Evolutionary conservation across 179 eudicot species (phyloP).

Genomic region (Dionaea muscipula): DNA sequence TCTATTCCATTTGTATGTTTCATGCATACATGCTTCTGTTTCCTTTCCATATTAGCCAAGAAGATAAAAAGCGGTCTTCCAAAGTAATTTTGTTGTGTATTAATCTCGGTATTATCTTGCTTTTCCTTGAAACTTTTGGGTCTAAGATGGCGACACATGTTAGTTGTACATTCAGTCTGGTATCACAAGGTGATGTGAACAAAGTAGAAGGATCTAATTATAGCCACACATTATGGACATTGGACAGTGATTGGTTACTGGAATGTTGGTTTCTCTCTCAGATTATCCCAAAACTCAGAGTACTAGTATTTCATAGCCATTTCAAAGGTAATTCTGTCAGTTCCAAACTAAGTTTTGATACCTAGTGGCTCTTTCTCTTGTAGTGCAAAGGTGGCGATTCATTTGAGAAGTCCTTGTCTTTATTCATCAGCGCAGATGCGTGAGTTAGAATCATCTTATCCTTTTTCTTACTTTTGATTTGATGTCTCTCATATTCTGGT

Average conservation of each 20-base stretch:
- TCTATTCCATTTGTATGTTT: too few species aligned
- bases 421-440: constrained; percentile 48
- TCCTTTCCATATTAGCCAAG: too few species aligned
- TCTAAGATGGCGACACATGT: too few species aligned
- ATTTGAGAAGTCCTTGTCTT: constrained; percentile 39
- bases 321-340: background rate
- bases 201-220: too few species aligned
- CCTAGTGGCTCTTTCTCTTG: constrained; percentile 13
- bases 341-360: background rate
- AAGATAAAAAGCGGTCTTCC: too few species aligned
- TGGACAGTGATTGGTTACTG: background rate
- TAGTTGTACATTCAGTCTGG: too few species aligned
- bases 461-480: background rate
- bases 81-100: too few species aligned
- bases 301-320: background rate
- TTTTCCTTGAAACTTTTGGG: too few species aligned
- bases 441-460: constrained; percentile 15
- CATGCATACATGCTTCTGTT: too few species aligned
- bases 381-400: constrained; percentile 67
- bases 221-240: too few species aligned
- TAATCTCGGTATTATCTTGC: too few species aligned
- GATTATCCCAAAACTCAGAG: background rate
- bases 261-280: background rate
- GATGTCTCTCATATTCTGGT: background rate
- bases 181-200: too few species aligned